phyloP scores from a whole-genome alignment of 768 basidiomycete species.

The Rhodotorula toruloides region DNA sequence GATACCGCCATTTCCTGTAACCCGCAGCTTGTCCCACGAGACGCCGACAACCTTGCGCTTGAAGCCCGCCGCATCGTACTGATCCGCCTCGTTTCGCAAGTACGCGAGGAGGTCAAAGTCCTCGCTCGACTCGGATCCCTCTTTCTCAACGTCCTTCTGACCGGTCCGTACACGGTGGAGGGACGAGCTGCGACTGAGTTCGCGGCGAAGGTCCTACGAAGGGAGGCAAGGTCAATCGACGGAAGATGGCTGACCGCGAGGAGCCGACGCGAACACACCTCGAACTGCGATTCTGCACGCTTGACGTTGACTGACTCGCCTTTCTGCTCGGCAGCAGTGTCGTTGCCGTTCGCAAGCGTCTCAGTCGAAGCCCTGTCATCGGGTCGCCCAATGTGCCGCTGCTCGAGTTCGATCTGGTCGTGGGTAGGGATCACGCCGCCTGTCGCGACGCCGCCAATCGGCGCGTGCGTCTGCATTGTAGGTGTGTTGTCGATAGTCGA shows the following conservation, averaged over 20 bases:
- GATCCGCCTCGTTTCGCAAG: constrained; percentile 19
- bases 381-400: too few species aligned
- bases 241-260: neutral
- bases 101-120: constrained; percentile 48
- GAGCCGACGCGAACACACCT: constrained; percentile 5
- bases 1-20: constrained; percentile 49
- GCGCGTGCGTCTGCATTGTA: too few species aligned
- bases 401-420: too few species aligned
- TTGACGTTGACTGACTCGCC: constrained; percentile 28
- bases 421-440: too few species aligned
- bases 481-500: too few species aligned
- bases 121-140: constrained; percentile 43
- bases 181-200: constrained; percentile 10
- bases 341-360: neutral
- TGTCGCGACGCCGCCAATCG: too few species aligned
- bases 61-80: constrained; percentile 47
- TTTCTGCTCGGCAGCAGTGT: neutral
- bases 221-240: neutral
- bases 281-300: constrained; percentile 36
- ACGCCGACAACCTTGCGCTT: constrained; percentile 48
- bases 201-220: neutral
- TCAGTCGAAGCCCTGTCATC: neutral
- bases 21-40: constrained; percentile 44
- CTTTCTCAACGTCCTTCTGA: constrained; percentile 41
- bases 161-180: constrained; percentile 1